Evolutionary conservation across 768 basidiomycete genomes (phyloP), one percentile per base, ranked within the genome.

Genomic region (Naganishia vishniacii): DNA sequence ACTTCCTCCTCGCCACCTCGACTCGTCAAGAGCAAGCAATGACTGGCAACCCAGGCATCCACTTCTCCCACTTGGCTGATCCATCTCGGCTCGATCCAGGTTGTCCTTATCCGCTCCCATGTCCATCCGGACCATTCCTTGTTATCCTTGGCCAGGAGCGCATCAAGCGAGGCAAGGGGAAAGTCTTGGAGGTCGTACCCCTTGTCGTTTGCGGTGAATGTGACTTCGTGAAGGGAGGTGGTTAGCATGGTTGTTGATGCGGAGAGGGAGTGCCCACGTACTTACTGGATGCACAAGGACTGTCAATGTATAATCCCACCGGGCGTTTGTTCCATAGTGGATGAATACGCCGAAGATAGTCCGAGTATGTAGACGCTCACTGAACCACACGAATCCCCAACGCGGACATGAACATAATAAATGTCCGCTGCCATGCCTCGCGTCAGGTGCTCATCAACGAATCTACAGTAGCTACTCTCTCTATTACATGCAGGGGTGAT

Each of bases 111-210:
- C 16, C 49, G 49, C n/a, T 51, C 49, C 25, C 28, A 51, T 34
- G 49, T 51, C 49, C 49, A 51, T 34, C 49, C 49, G 16, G 49
- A 51, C 49, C 49, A 51, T 48, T 23, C 26, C 29, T 16, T 16
- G n/a, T 26, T 15, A 4, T 45, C 5, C 15, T 15, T 23, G 2
- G 37, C 9, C 32, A 41, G 37, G n/a, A 59, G 7, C 6, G 3
- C 31, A 25, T 51, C 31, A 18, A 51, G 9, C 15, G 49, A 13
- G 18, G 49, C 29, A 7, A 51, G 12, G 7, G 31, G 18, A 51
- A 51, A 51, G 3, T 28, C 29, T 3, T 28, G 29, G 11, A 34
- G 49, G 49, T 51, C 49, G 34, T 37, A 37, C 7, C 26, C 23
- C 16, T 28, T 4, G 31, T 31, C n/a, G 31, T 12, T 13, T 1